phyloP scores from a whole-genome alignment of 2,329 filamentous ascomycete species.

The Arthrocladium fulminans region DNA sequence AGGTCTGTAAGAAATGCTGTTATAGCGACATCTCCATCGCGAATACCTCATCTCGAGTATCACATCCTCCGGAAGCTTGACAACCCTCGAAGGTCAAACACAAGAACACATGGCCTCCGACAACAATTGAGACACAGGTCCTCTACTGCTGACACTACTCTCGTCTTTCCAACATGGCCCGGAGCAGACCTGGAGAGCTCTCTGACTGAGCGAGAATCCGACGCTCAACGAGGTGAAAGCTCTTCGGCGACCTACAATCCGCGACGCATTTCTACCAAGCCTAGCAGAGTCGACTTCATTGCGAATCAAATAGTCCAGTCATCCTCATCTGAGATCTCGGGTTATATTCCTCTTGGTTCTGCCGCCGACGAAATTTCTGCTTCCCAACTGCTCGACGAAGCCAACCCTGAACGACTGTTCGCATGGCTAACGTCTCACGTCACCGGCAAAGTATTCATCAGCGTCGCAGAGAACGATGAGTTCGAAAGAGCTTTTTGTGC shows the following conservation, averaged over 20 bases:
- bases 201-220: not conserved
- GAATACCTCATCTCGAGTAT: constrained; percentile 7
- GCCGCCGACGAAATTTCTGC: constrained; percentile 11
- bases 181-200: not conserved
- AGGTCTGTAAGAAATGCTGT: not conserved
- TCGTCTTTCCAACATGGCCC: not conserved
- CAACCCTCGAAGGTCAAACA: not conserved
- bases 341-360: not conserved
- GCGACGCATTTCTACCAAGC: not conserved
- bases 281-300: not conserved
- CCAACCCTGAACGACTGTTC: constrained; percentile 35
- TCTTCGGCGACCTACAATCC: not conserved
- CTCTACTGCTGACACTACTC: not conserved
- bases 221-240: not conserved
- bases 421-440: constrained; percentile 28
- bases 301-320: not conserved
- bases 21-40: not conserved
- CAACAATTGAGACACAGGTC: not conserved
- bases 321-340: not conserved
- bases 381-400: constrained; percentile 27
- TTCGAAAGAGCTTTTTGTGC: constrained; percentile 43
- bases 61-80: constrained; percentile 3
- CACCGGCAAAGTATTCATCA: constrained; percentile 22
- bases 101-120: no score
- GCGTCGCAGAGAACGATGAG: constrained; percentile 14